Percentiles rank a stretch among this genome's conserved stretches.
These are phyloP conservation scores for Camellia oleifera DNA, from an alignment of 179 eudicot genomes.

Conservation along the genomic window DNA sequence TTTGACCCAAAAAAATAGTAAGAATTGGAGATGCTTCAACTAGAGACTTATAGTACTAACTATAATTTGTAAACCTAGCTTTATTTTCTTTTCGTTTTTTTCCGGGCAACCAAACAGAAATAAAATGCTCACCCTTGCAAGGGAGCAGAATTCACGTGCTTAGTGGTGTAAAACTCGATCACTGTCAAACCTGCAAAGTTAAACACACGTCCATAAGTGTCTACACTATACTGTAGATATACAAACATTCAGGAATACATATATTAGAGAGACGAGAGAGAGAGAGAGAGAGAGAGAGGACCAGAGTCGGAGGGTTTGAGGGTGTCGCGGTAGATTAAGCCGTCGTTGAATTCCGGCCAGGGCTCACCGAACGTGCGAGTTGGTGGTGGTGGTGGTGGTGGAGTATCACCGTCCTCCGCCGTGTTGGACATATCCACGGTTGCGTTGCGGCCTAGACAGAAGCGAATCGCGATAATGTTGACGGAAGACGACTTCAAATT, in stretches of 20 bases:
- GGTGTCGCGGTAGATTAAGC: conserved; percentile 60
- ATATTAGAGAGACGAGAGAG: conserved; percentile 6
- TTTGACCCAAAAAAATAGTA: no score
- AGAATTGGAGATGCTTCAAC: not conserved
- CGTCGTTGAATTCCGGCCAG: conserved; percentile 85
- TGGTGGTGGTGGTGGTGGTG: not conserved
- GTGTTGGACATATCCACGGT: not conserved
- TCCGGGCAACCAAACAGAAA: not conserved
- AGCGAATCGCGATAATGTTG: no score
- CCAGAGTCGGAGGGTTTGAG: conserved; percentile 54
- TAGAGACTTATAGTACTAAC: not conserved
- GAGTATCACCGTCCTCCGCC: not conserved
- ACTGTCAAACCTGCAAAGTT: conserved; percentile 45
- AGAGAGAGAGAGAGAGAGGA: conserved; percentile 17
- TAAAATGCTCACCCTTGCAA: conserved; percentile 54
- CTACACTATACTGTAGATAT: not conserved
- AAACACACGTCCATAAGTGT: no score
- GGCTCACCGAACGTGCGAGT: conserved; percentile 49
- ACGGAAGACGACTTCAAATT: no score
- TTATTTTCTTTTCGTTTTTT: not conserved
- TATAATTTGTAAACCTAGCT: not conserved
- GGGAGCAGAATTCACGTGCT: conserved; percentile 77
- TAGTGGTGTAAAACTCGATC: conserved; percentile 71
- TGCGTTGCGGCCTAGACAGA: not conserved
- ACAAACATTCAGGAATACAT: not conserved